Percentiles rank a stretch among this genome's conserved stretches.
phyloP scores from a whole-genome alignment of 345 rosid genomes.

The Aquilaria sinensis region DNA sequence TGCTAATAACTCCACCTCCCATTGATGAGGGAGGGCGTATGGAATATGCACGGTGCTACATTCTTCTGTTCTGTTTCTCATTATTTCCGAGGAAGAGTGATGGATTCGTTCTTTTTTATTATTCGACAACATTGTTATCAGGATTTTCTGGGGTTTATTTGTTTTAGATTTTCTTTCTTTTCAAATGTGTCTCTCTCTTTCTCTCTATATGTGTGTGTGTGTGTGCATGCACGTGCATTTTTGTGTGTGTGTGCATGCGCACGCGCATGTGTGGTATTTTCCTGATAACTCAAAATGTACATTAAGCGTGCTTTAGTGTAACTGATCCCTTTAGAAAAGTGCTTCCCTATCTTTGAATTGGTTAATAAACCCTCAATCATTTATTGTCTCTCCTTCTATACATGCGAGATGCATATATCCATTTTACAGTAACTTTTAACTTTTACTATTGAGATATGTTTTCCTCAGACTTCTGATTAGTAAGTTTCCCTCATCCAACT shows the following conservation, averaged over 20 bases:
- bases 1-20: constrained; percentile 88
- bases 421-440: not conserved
- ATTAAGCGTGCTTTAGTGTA: too few relatives aligned
- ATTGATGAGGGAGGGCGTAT: constrained; percentile 61
- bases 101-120: not conserved
- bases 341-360: too few relatives aligned
- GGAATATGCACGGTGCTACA: constrained; percentile 49
- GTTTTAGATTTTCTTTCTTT: not conserved
- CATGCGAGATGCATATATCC: not conserved
- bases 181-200: not conserved
- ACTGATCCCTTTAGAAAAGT: too few relatives aligned
- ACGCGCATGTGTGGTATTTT: too few relatives aligned
- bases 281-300: too few relatives aligned
- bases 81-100: not conserved
- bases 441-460: not conserved
- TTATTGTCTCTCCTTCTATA: not conserved
- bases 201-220: not conserved
- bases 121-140: not conserved
- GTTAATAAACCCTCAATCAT: too few relatives aligned
- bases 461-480: too few relatives aligned
- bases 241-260: too few relatives aligned
- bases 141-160: not conserved
- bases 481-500: not conserved
- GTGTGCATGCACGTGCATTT: too few relatives aligned
- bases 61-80: not conserved